Percentiles rank a stretch among this genome's conserved stretches.
Conservation (phyloP, 129 eudicot species). For the Ambrosia trifida region DNA sequence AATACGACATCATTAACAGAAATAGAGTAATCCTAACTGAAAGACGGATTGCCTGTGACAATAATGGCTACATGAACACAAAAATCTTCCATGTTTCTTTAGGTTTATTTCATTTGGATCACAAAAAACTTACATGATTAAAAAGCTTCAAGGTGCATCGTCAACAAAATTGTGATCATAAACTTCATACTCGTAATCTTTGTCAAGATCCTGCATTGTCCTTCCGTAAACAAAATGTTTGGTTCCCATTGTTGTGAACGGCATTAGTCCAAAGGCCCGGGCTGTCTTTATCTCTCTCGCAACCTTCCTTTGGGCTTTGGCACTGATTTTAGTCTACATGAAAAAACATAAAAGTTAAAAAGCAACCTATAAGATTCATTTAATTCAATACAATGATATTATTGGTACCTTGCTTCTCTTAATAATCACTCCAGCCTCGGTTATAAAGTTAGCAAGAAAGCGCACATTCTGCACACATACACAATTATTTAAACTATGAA, state of each 20-base stretch:
- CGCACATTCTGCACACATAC: constrained; percentile 59
- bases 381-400: background rate
- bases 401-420: constrained; percentile 80
- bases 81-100: constrained; percentile 8
- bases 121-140: constrained; percentile 5
- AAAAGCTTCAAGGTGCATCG: constrained; percentile 14
- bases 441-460: constrained; percentile 89
- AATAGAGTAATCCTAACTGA: background rate
- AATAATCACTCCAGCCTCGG: constrained; percentile 82
- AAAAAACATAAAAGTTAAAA: constrained; percentile 6
- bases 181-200: constrained; percentile 54
- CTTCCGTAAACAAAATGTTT: constrained; percentile 61
- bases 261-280: constrained; percentile 90
- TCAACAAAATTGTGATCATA: constrained; percentile 36
- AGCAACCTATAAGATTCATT: background rate
- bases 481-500: background rate
- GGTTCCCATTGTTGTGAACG: constrained; percentile 89
- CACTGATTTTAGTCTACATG: constrained; percentile 75
- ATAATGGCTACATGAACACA: constrained; percentile 2
- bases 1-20: background rate
- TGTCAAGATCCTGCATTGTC: constrained; percentile 65
- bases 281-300: constrained; percentile 71
- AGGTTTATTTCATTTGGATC: constrained; percentile 9
- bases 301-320: constrained; percentile 88
- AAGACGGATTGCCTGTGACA: background rate